Conservation (phyloP, 2,329 filamentous ascomycete species). For the Fusarium virguliforme region DNA sequence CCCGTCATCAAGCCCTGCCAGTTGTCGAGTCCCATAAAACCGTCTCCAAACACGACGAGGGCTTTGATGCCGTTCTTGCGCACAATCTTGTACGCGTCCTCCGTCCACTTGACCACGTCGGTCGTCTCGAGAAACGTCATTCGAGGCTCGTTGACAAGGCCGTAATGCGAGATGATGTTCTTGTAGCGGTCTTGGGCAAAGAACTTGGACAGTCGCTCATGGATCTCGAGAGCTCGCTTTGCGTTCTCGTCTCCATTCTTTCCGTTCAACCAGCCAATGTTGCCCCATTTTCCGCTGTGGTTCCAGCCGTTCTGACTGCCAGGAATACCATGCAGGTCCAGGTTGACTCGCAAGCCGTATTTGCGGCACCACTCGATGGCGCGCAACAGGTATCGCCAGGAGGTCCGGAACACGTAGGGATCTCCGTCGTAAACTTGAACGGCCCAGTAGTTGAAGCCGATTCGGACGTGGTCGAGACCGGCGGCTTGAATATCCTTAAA, state of each 20-base stretch:
- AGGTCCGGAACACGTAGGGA: conserved; percentile 87
- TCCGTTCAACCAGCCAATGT: conserved; percentile 92
- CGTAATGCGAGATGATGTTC: conserved; percentile 93
- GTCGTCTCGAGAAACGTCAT: conserved; percentile 81
- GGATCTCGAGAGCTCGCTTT: conserved; percentile 87
- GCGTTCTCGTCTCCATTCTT: conserved; percentile 84
- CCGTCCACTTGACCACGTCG: conserved; percentile 85
- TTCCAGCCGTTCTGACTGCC: conserved; percentile 99
- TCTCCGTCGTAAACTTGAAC: conserved; percentile 88
- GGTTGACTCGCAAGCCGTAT: conserved; percentile 91
- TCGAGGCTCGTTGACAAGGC: conserved; percentile 92
- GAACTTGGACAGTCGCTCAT: conserved; percentile 89
- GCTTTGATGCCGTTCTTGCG: conserved; percentile 82
- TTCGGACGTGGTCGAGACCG: conserved; percentile 96
- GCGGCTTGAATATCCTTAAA: conserved; percentile 89
- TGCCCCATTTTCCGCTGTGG: conserved; percentile 87
- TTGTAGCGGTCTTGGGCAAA: conserved; percentile 94
- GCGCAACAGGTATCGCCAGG: conserved; percentile 94
- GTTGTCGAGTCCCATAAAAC: conserved; percentile 90
- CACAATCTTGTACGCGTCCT: conserved; percentile 79
- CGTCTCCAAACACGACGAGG: conserved; percentile 89
- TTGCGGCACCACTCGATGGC: conserved; percentile 95
- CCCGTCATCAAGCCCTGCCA: conserved; percentile 89
- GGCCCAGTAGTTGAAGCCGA: conserved; percentile 96
- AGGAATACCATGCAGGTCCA: conserved; percentile 92